Base-by-base conservation (phyloP, 2,329 filamentous ascomycete genomes). In the Colletotrichum ledebouriae region DNA sequence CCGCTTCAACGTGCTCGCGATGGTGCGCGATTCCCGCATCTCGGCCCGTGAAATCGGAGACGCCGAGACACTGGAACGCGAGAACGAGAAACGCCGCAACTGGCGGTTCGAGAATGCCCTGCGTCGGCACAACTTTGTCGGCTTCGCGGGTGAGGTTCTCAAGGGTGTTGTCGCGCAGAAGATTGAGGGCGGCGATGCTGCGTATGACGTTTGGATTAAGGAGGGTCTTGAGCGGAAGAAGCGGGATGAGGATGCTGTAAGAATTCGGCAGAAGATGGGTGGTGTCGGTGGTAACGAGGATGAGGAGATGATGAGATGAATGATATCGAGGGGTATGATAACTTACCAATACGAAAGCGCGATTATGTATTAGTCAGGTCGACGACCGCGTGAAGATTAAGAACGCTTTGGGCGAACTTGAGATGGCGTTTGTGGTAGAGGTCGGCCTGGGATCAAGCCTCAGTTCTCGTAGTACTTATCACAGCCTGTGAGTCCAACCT, bases 91-190 rank as follows among this genome's bases (percentile, higher is more conserved):
- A 87, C 86, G 96, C 59, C 86, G 86, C 66, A 92, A 90, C 71
- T 99, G 96, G 96, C 87, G 90, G 76, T 98, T 96, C 86, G 96
- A 99, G 86, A 99, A 99, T 80, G 92, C 94, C 11, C 84, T 99
- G 75, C 84, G 96, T 69, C 85, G 92, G 74, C 95, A 97, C 80
- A 99, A 99, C 80, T 99, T 99, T 82, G 93, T 99, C 0, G 95
- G 94, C 0, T 98, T 99, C 75, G 92, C 95, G 3, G 94, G 93
- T 12, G 94, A 98, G 83, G 85, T 98, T 69, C 82, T 97, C 73
- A 97, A 96, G 84, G 92, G 90, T 1, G 95, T 98, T 4, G 92
- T 94, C n/a, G 85, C 81, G 71, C 79, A 82, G 70, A 97, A 97
- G 84, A 77, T 97, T 46, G 91, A 89, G 0, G 83, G 88, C 0